A percentile compares a stretch with the other conserved stretches of the same genome.
These are phyloP conservation scores for Pseudogymnoascus sp. DNA, from an alignment of 2,329 filamentous ascomycete genomes.

Conservation along the genomic window DNA sequence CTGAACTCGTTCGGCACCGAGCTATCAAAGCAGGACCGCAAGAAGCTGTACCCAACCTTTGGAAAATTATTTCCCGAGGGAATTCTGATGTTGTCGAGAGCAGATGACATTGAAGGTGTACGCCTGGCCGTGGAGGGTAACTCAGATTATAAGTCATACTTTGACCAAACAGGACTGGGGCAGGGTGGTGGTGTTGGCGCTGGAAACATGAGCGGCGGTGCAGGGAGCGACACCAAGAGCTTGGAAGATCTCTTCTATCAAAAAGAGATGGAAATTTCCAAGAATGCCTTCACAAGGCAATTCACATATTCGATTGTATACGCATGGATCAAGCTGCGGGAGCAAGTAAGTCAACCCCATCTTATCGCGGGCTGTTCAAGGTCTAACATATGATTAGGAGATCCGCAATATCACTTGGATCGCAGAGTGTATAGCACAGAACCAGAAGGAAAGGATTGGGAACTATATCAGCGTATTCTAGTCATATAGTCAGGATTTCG, in stretches of 20 bases:
- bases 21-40: conserved; percentile 84
- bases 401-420: conserved; percentile 99
- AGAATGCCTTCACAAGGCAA: conserved; percentile 88
- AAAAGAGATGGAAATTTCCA: conserved; percentile 98
- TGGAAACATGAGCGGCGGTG: conserved; percentile 77
- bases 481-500: conserved; percentile 20
- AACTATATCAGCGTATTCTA: conserved; percentile 99
- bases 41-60: conserved; percentile 91
- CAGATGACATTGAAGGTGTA: conserved; percentile 92
- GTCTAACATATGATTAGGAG: conserved; percentile 56
- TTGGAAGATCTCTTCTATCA: conserved; percentile 98
- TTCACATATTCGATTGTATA: conserved; percentile 95
- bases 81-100: conserved; percentile 85
- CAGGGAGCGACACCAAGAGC: conserved; percentile 76
- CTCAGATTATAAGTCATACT: conserved; percentile 89
- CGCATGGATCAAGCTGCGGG: conserved; percentile 93
- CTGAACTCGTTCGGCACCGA: conserved; percentile 98
- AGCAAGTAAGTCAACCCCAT: conserved; percentile 63
- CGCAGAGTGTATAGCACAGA: conserved; percentile 97
- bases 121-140: conserved; percentile 89
- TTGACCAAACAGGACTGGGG: conserved; percentile 80
- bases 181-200: conserved; percentile 65
- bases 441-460: conserved; percentile 96
- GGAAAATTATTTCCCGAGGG: conserved; percentile 91
- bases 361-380: conserved; percentile 10